Evolutionary conservation across 2,329 filamentous ascomycete species (phyloP), one percentile per base, ranked within the genome.

Genomic region (Massarina eburnea): DNA sequence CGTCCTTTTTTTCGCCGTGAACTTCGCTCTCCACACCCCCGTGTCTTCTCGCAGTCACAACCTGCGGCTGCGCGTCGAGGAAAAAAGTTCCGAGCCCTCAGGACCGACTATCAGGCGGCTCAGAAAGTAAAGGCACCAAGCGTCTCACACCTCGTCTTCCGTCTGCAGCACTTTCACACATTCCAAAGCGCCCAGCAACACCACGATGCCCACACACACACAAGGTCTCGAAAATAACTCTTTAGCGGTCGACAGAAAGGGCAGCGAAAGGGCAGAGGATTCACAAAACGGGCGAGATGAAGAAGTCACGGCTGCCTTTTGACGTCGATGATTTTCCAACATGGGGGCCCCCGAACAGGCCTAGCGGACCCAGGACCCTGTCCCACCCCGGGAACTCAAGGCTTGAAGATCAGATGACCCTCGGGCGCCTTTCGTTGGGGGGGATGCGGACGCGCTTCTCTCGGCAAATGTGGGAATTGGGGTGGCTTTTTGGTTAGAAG

Each of bases 111-210:
- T 58, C 55, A 33, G 58, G 54, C 20, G 53, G 55, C 30, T 51
- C 47, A 33, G 51, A 47, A 52, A 55, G 54, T 54, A 46, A 58
- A 56, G 59, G 55, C 39, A n/a, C n/a, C n/a, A 54, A 45, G 45
- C 50, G 51, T 47, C 49, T 52, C 15, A 32, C 18, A 39, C 46
- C 52, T 44, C 53, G 51, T 43, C 53, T 49, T 34, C 41, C 29
- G 27, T 21, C 40, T 19, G 47, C 48, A 39, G 37, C 41, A 38
- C 40, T 45, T 41, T 48, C 50, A 43, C 55, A 54, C 49, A 45
- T 45, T 37, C 51, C 45, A 44, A 37, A 43, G 27, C 27, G 7
- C n/a, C 12, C 27, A 30, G 6, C 4, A 8, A 30, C 5, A 30
- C 27, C n/a, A 8, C 27, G 27, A n/a, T n/a, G n/a, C n/a, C n/a